These are phyloP conservation scores for Eragrostis curvula DNA, from an alignment of 176 grass and related monocot genomes.

Conservation along the genomic window DNA sequence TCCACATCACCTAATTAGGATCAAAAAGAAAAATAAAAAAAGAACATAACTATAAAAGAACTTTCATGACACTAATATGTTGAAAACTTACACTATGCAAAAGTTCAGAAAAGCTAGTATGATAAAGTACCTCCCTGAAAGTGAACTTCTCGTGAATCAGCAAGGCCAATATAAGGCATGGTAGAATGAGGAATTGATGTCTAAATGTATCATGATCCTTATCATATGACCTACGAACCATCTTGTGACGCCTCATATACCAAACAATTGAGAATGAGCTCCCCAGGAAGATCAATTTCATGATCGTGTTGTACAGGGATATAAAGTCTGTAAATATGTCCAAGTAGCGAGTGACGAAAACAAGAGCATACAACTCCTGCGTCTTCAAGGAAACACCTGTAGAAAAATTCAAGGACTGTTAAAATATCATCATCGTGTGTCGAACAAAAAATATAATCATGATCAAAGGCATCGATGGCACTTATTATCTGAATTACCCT, in stretches of 20 bases:
- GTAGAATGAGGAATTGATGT: conserved; percentile 65
- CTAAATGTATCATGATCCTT: conserved; percentile 81
- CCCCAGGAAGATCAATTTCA: conserved; percentile 77
- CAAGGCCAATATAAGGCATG: conserved; percentile 66
- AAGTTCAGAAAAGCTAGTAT: conserved; percentile 4
- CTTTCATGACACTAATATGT: not conserved
- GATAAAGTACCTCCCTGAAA: conserved; percentile 57
- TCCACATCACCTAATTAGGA: conserved; percentile 59
- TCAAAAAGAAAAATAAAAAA: not conserved
- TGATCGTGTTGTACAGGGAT: conserved; percentile 70
- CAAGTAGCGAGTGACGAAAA: conserved; percentile 75
- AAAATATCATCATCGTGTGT: not conserved
- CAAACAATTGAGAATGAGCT: conserved; percentile 80
- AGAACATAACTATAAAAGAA: not conserved
- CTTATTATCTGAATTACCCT: not conserved
- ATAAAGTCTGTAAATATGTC: conserved; percentile 64
- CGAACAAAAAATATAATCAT: not conserved
- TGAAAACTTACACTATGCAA: not conserved
- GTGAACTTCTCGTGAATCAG: conserved; percentile 68
- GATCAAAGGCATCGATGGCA: not conserved
- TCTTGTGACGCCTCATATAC: conserved; percentile 77
- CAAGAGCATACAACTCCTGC: conserved; percentile 80
- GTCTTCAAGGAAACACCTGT: conserved; percentile 81
- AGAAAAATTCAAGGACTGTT: not conserved
- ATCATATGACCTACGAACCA: conserved; percentile 79